A percentile compares a stretch with the other conserved stretches of the same genome.
These are phyloP conservation scores for Neospermospora avenae DNA, from an alignment of 2,329 filamentous ascomycete genomes.

Conservation along the genomic window DNA sequence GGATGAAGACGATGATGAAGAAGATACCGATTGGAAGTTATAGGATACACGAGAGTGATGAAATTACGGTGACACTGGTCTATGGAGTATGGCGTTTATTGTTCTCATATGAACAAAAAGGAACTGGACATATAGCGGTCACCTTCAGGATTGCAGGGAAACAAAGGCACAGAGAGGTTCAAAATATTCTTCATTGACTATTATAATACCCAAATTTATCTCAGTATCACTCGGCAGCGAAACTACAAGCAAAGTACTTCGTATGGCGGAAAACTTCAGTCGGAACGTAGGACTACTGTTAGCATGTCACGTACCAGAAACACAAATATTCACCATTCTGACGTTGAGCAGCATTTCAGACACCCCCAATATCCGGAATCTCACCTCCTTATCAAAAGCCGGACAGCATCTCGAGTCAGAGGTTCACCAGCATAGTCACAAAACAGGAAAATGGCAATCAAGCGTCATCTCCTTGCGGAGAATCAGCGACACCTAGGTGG, in stretches of 20 bases:
- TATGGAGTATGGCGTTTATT: not conserved
- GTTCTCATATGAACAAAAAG: not conserved
- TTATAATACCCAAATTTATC: not conserved
- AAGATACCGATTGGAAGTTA: conserved; percentile 31
- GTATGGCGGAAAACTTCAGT: too few species aligned
- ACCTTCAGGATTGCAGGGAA: not conserved
- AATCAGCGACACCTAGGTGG: conserved; percentile 89
- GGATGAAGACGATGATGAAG: conserved; percentile 16
- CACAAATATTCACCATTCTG: too few species aligned
- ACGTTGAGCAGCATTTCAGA: too few species aligned
- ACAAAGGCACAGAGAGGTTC: not conserved
- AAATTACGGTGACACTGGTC: not conserved
- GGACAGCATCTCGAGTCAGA: conserved; percentile 7
- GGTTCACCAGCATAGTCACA: conserved; percentile 15
- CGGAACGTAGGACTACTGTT: too few species aligned
- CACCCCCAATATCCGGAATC: too few species aligned
- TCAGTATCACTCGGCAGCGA: not conserved
- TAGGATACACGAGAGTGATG: conserved; percentile 5
- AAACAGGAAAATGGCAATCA: conserved; percentile 72
- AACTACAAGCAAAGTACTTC: too few species aligned
- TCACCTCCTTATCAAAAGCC: too few species aligned
- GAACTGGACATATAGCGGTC: not conserved
- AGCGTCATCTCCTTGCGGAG: conserved; percentile 71
- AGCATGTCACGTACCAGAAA: not conserved
- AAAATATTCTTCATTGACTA: not conserved